Evolutionary conservation across 202 grass and related monocot species (phyloP).

Genomic region (Cymbopogon flexuosus): DNA sequence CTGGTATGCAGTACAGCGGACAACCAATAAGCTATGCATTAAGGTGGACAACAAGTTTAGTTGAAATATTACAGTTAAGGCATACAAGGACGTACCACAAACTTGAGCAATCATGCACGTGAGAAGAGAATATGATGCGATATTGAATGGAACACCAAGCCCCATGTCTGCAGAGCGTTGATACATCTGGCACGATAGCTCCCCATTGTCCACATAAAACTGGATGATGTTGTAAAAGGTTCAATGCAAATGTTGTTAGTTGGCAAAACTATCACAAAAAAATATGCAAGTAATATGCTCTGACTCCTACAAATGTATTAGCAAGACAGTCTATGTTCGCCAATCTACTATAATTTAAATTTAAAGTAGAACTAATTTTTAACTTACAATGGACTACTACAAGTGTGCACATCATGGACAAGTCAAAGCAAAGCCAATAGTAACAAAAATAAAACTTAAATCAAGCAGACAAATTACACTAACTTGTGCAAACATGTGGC

Average conservation of each 20-base stretch:
- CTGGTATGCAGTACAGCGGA: neutral
- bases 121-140: conserved; percentile 82
- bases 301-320: too few species aligned
- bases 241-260: neutral
- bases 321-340: too few species aligned
- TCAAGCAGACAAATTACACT: conserved; percentile 6
- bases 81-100: conserved; percentile 50
- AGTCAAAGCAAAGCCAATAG: too few species aligned
- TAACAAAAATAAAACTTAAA: neutral
- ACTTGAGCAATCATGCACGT: conserved; percentile 94
- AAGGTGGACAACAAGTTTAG: neutral
- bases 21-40: neutral
- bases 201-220: conserved; percentile 78
- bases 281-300: neutral
- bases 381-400: too few species aligned
- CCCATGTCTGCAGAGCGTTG: conserved; percentile 93
- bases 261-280: neutral
- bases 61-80: neutral
- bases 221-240: conserved; percentile 12
- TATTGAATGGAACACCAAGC: conserved; percentile 88
- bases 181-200: conserved; percentile 96
- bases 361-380: too few species aligned
- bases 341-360: too few species aligned
- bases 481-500: conserved; percentile 89
- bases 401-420: too few species aligned